Conservation (phyloP, 306 rosid species). For the Fragaria nilgerrensis region DNA sequence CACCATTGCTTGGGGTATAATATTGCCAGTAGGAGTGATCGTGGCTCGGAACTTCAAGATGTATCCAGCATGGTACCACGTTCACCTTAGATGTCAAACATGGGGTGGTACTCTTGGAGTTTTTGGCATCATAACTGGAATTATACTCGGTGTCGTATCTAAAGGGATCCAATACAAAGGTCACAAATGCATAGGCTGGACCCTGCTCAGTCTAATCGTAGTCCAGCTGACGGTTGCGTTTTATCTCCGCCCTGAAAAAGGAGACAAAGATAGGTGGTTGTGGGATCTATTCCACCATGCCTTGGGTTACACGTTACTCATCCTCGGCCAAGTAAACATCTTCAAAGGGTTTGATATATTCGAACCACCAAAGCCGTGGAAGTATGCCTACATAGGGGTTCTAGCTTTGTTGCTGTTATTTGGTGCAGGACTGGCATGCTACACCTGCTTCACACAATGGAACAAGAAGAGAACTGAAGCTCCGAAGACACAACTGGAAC, state of each 20-base stretch:
- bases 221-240: background rate
- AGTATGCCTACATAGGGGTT: background rate
- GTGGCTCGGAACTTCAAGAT: slow-evolving; percentile 27
- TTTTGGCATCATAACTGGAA: slow-evolving; percentile 19
- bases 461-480: background rate
- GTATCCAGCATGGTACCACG: slow-evolving; percentile 16
- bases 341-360: slow-evolving; percentile 16
- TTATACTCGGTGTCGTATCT: slow-evolving; percentile 12
- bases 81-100: slow-evolving; percentile 22
- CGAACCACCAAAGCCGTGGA: background rate
- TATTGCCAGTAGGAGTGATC: slow-evolving; percentile 35
- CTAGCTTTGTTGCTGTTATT: background rate
- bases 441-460: background rate
- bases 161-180: background rate
- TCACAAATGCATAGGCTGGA: slow-evolving; percentile 33
- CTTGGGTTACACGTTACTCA: background rate
- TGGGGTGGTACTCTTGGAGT: slow-evolving; percentile 6
- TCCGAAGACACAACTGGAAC: background rate
- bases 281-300: slow-evolving; percentile 1
- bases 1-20: slow-evolving; percentile 37
- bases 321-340: background rate
- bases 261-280: background rate
- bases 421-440: background rate
- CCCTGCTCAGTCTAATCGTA: background rate
- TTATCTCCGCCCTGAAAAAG: background rate